Evolutionary conservation across 2,329 filamentous ascomycete genomes (phyloP).

Genomic region (Ophiocordyceps unilateralis): DNA sequence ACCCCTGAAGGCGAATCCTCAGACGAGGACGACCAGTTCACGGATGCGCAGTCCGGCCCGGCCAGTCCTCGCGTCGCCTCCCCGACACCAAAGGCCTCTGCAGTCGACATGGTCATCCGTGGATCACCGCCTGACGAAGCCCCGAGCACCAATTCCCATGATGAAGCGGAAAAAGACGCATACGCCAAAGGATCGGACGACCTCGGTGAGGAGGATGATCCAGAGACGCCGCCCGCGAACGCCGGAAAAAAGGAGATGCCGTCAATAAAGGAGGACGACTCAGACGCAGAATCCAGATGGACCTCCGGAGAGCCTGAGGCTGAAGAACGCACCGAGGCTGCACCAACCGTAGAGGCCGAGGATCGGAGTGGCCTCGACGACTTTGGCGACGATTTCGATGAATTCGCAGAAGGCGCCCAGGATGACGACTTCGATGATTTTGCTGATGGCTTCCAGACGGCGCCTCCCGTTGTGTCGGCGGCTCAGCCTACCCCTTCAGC

Average conservation of each 20-base stretch:
- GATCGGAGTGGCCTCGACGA: conserved; percentile 22
- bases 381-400: conserved; percentile 44
- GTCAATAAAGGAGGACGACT: conserved; percentile 1
- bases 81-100: conserved; percentile 36
- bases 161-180: conserved; percentile 37
- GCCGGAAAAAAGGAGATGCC: not conserved
- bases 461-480: conserved; percentile 13
- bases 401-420: conserved; percentile 41
- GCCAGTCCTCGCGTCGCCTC: conserved; percentile 25
- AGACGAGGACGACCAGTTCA: conserved; percentile 54
- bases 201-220: conserved; percentile 17
- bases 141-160: conserved; percentile 40
- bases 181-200: conserved; percentile 44
- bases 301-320: conserved; percentile 26
- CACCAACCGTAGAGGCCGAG: conserved; percentile 28
- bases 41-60: conserved; percentile 41
- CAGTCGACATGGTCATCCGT: conserved; percentile 41
- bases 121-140: conserved; percentile 37
- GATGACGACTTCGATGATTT: conserved; percentile 50
- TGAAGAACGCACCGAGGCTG: conserved; percentile 31
- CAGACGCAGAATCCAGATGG: conserved; percentile 22
- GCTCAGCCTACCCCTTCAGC: conserved; percentile 14
- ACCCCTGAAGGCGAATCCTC: conserved; percentile 27
- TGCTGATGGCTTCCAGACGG: conserved; percentile 52
- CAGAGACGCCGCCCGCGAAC: conserved; percentile 8